Conservation (phyloP, 257 asterid genomes). For the Plantago ovata region DNA sequence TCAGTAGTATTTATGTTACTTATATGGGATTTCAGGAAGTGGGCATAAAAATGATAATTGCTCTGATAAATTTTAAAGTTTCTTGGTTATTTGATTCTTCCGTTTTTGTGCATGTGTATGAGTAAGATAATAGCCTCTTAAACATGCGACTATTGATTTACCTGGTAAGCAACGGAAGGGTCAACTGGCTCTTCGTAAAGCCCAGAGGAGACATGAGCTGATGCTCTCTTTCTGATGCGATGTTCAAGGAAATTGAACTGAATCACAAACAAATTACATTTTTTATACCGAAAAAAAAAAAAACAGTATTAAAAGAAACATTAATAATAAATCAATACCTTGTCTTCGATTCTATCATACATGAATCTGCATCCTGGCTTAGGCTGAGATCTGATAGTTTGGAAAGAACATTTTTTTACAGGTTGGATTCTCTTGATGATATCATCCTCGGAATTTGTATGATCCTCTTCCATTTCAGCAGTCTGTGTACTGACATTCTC, state of each 20-base stretch:
- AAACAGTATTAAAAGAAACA: neutral
- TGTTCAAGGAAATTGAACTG: conserved; percentile 84
- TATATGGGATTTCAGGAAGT: conserved; percentile 7
- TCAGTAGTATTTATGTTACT: no score
- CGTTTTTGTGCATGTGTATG: neutral
- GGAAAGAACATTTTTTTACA: conserved; percentile 56
- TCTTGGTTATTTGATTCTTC: conserved; percentile 4
- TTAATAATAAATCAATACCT: conserved; percentile 41
- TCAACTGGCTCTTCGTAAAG: conserved; percentile 70
- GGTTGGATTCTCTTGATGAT: conserved; percentile 78
- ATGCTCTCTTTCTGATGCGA: conserved; percentile 47
- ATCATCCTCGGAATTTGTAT: conserved; percentile 58
- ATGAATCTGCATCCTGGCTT: conserved; percentile 90
- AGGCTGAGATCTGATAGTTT: conserved; percentile 44
- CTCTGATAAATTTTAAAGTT: conserved; percentile 13
- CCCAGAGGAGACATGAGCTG: conserved; percentile 58
- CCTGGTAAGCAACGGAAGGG: conserved; percentile 97
- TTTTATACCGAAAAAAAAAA: conserved; percentile 16
- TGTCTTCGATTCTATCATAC: conserved; percentile 90
- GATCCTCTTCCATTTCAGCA: conserved; percentile 40
- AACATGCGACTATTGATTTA: conserved; percentile 21
- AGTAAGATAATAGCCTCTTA: conserved; percentile 7
- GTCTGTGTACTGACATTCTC: conserved; percentile 37
- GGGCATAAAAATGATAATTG: conserved; percentile 16
- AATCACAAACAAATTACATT: conserved; percentile 25